Evolutionary conservation across 306 rosid genomes (phyloP), one percentile per base, ranked within the genome.

Genomic region (Bauhinia variegata): DNA sequence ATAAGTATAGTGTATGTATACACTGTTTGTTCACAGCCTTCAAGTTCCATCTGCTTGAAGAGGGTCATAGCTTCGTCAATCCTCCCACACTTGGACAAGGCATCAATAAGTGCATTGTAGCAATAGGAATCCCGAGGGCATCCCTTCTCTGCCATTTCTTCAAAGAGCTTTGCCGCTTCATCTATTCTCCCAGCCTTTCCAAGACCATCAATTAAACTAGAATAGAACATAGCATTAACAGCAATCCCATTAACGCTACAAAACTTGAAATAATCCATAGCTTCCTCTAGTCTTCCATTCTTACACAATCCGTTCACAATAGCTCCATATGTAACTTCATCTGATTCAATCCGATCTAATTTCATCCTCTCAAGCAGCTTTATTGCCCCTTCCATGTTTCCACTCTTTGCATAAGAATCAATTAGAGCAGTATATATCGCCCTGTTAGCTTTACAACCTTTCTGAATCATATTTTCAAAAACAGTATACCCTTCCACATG

Each of bases 21-120:
- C 54, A 95, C 86, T 0, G 92, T 85, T 65, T 83, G 92, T 75
- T 86, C 97, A 64, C 93, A 88, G 41, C 96, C 97, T 60, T 90
- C 97, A 0, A 11, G 65, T 61, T 90, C 97, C 96, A 90, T 93
- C 53, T 69, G 68, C 71, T 75, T 70, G 67, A 83, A 85, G 57
- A 85, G 74, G 5, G 43, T 72, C 52, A 90, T 60, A 4, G 95
- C 96, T 51, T 85, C 87, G 63, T 90, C 89, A 13, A 75, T 79
- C 76, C 77, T 88, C 63, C 87, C 91, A 77, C 70, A 49, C 71
- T 93, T 93, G 16, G 85, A 78, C 50, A 88, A 33, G 54, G 92
- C 92, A 63, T 90, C 90, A 2, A 90, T 88, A 11, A 88, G 84
- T 3, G 87, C 89, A 65, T 93, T 86, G 46, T 82, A 90, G 72